Conservation (phyloP, 2,329 filamentous ascomycete genomes). For the Sarocladium brachiariae region DNA sequence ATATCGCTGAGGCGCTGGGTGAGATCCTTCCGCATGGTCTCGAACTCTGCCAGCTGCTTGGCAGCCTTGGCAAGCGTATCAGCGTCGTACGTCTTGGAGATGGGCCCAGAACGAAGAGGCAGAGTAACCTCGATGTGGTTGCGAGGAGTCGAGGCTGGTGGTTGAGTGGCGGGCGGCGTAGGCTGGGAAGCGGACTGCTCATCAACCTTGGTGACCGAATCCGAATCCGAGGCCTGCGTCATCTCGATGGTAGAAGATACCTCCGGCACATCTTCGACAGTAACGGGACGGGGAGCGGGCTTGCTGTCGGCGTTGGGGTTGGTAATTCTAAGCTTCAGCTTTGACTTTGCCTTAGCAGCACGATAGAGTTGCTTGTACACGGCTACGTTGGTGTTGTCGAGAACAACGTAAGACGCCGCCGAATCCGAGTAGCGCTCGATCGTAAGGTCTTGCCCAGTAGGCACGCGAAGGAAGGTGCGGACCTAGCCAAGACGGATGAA, state of each 20-base stretch:
- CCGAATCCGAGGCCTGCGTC: constrained; percentile 11
- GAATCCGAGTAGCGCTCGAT: constrained; percentile 97
- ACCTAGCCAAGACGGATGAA: constrained; percentile 20
- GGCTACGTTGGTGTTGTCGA: constrained; percentile 68
- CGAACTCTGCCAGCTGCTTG: constrained; percentile 16
- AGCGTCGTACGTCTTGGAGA: constrained; percentile 22
- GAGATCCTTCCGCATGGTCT: constrained; percentile 17
- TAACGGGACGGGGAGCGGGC: constrained; percentile 32
- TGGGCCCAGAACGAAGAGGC: constrained; percentile 17
- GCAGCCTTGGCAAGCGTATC: constrained; percentile 21
- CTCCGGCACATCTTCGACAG: constrained; percentile 45
- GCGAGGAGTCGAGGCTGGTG: constrained; percentile 9
- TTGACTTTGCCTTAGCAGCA: constrained; percentile 95
- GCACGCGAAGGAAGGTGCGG: constrained; percentile 28
- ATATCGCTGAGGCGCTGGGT: not conserved
- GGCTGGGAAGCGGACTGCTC: not conserved
- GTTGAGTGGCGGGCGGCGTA: not conserved
- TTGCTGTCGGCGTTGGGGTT: constrained; percentile 2
- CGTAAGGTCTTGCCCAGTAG: constrained; percentile 35
- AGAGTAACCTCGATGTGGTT: constrained; percentile 17
- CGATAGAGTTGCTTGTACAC: constrained; percentile 97
- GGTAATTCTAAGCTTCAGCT: constrained; percentile 76
- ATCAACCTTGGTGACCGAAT: constrained; percentile 11
- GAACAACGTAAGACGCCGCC: constrained; percentile 68
- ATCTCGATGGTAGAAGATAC: constrained; percentile 15